Base-by-base conservation (phyloP, 768 basidiomycete genomes). In the Lactarius tabidus region DNA sequence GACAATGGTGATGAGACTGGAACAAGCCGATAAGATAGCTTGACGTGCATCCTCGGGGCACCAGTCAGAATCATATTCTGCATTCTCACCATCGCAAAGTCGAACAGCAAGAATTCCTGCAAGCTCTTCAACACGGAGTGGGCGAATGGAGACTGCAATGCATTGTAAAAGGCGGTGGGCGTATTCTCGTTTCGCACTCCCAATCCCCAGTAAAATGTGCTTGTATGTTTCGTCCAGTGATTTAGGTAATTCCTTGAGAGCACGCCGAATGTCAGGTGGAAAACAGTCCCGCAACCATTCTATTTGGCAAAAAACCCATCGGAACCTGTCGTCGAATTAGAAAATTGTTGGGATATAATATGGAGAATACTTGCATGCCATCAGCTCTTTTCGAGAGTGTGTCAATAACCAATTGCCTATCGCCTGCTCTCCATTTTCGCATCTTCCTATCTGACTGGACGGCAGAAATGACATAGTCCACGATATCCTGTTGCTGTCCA, bases 401-500 rank as follows among this genome's bases (percentile, higher is more conserved):
- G 17, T 17, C 12, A 2, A 63, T 63, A 17, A 63, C 62, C 0
- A 63, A 17, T 26, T 52, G 3, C 29, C 57, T 57, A 6, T 63
- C 62, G 18, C 52, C 57, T 28, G 26, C 45, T 6, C 45, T 51
- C 62, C 62, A 63, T 31, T 31, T 57, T 17, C n/a, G 2, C 62
- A 63, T 57, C 28, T 2, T 23, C n/a, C 15, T 23, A 35, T 57
- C 62, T 3, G 56, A 31, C 36, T 6, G 35, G n/a, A 63, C 56
- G 1, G 51, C 15, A 29, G 31, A 38, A 15, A 14, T 58, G 36
- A 63, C 23, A 29, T 57, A 63, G 15, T 58, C 36, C 4, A n/a
- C 20, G 7, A 63, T 63, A n/a, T 58, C 56, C 15, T 39, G 20
- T n/a, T 6, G 38, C 31, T 63, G 62, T 18, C 62, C 62, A 5